phyloP scores from a whole-genome alignment of 768 basidiomycete genomes.

The Hericium erinaceus region DNA sequence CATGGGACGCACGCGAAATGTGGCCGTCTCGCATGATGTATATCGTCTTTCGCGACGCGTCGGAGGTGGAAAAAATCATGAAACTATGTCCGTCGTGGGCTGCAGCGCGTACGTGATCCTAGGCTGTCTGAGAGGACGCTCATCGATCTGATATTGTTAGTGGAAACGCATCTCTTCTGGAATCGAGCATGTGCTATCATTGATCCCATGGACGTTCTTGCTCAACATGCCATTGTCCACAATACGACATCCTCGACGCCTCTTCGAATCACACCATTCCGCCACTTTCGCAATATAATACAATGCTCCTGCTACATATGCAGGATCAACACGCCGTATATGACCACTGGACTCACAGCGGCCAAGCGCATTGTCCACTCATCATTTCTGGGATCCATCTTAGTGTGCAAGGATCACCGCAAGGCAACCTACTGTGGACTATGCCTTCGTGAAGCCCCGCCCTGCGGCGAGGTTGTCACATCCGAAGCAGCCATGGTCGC shows the following conservation, averaged over 20 bases:
- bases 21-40: slow-evolving; percentile 61
- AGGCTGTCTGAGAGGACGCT: slow-evolving; percentile 11
- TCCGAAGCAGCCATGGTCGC: slow-evolving; percentile 27
- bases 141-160: slow-evolving; percentile 25
- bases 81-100: slow-evolving; percentile 11
- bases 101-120: slow-evolving; percentile 11
- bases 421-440: slow-evolving; percentile 55
- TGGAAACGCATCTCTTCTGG: slow-evolving; percentile 67
- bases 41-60: slow-evolving; percentile 38
- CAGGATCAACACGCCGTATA: slow-evolving; percentile 53
- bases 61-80: slow-evolving; percentile 13
- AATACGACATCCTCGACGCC: slow-evolving; percentile 17
- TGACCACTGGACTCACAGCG: slow-evolving; percentile 38
- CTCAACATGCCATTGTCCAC: slow-evolving; percentile 36
- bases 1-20: slow-evolving; percentile 38
- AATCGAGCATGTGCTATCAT: slow-evolving; percentile 49
- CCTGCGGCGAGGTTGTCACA: slow-evolving; percentile 23
- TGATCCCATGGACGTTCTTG: slow-evolving; percentile 52
- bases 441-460: slow-evolving; percentile 56
- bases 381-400: slow-evolving; percentile 35
- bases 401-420: slow-evolving; percentile 58
- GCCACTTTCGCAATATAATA: slow-evolving; percentile 54
- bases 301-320: slow-evolving; percentile 53
- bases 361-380: slow-evolving; percentile 39
- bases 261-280: slow-evolving; percentile 34